These are phyloP conservation scores for Biscogniauxia mediterranea DNA, from an alignment of 2,329 filamentous ascomycete species.

Conservation along the genomic window DNA sequence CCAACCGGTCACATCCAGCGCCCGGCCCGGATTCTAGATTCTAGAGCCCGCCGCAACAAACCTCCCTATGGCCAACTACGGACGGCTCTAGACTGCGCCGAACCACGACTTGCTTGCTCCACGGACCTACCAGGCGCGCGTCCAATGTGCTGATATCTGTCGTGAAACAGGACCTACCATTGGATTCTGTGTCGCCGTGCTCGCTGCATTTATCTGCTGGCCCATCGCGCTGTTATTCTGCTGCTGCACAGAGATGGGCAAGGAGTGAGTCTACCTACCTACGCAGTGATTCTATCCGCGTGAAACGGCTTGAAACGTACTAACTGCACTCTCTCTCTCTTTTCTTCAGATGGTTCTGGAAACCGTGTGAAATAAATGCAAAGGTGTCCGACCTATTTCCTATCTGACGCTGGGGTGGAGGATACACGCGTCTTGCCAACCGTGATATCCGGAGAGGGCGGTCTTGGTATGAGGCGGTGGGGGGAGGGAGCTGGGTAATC, in stretches of 20 bases:
- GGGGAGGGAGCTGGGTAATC: background rate
- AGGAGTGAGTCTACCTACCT: conserved; percentile 16
- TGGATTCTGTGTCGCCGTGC: conserved; percentile 22
- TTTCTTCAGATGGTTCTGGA: conserved; percentile 24
- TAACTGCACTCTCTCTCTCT: background rate
- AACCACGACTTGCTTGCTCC: too few relatives aligned
- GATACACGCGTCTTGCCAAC: background rate
- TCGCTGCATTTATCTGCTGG: conserved; percentile 22
- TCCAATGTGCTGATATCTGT: background rate
- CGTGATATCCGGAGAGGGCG: background rate
- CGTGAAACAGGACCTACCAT: conserved; percentile 18
- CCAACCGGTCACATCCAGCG: background rate
- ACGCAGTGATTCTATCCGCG: background rate
- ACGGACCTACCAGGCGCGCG: background rate
- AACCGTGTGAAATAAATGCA: conserved; percentile 24
- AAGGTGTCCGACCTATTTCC: conserved; percentile 22
- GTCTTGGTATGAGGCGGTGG: background rate
- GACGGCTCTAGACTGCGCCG: background rate
- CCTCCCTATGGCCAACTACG: background rate
- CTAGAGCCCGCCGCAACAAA: background rate
- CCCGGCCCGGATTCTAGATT: background rate
- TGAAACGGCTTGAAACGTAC: background rate
- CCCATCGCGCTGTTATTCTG: conserved; percentile 24
- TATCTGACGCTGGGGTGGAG: conserved; percentile 13
- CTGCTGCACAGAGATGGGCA: conserved; percentile 24